Evolutionary conservation across 2,329 filamentous ascomycete genomes (phyloP).

Genomic region (Penicillium decumbens): DNA sequence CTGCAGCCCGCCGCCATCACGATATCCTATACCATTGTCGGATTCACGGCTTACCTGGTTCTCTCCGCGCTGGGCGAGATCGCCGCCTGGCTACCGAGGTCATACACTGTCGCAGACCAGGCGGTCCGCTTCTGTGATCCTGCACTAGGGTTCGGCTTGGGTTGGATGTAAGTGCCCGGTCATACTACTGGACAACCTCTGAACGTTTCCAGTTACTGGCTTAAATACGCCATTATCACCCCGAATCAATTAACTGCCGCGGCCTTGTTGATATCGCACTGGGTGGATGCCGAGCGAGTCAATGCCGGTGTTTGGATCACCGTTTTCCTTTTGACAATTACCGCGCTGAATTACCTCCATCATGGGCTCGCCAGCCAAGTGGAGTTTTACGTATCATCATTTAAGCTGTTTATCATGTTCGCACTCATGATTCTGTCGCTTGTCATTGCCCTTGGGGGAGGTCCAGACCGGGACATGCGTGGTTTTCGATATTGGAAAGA

Average conservation of each 20-base stretch:
- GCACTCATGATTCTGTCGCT: conserved; percentile 61
- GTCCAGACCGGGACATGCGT: conserved; percentile 54
- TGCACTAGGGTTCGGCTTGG: conserved; percentile 71
- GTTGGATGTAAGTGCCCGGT: conserved; percentile 54
- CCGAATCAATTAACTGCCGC: conserved; percentile 79
- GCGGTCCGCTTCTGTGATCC: conserved; percentile 73
- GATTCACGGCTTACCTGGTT: conserved; percentile 64
- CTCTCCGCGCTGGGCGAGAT: conserved; percentile 77
- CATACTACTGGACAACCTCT: background rate
- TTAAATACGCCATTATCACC: conserved; percentile 77
- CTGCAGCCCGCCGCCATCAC: conserved; percentile 32
- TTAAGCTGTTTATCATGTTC: conserved; percentile 63
- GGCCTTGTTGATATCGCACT: conserved; percentile 71
- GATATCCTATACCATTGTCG: conserved; percentile 37
- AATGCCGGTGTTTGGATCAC: conserved; percentile 76
- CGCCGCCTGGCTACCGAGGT: conserved; percentile 72
- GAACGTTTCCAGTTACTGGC: conserved; percentile 46
- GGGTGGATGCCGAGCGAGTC: conserved; percentile 59
- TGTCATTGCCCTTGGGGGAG: conserved; percentile 61
- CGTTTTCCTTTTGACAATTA: conserved; percentile 58
- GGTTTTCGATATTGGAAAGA: conserved; percentile 63
- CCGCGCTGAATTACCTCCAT: conserved; percentile 62
- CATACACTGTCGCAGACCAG: conserved; percentile 72
- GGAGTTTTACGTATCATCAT: conserved; percentile 53
- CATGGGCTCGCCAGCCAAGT: conserved; percentile 64